Evolutionary conservation across 1,284 basidiomycete species (phyloP).

Genomic region (Cutaneotrichosporon arboriforme): DNA sequence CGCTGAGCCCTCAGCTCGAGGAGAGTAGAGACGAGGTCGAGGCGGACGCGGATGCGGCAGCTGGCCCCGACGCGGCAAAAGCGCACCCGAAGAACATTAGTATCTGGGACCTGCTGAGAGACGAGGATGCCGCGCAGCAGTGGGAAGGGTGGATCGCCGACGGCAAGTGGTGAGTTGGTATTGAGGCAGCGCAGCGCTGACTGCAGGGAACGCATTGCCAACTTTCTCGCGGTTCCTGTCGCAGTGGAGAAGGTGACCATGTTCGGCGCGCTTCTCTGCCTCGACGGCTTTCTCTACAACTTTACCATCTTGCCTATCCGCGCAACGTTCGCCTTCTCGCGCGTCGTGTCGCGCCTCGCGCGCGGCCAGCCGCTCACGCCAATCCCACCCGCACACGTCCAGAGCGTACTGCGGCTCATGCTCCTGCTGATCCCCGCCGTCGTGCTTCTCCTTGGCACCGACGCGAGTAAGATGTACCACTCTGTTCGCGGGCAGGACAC

Average conservation of each 20-base stretch:
- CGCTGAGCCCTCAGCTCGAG: background rate
- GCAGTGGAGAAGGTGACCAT: slow-evolving; percentile 89
- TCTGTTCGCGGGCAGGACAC: slow-evolving; percentile 97
- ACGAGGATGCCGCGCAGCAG: slow-evolving; percentile 44
- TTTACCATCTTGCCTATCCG: slow-evolving; percentile 97
- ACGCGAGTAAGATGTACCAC: slow-evolving; percentile 98
- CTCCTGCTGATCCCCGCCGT: slow-evolving; percentile 70
- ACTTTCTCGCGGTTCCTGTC: slow-evolving; percentile 87
- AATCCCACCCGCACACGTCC: slow-evolving; percentile 37
- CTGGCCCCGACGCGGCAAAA: background rate
- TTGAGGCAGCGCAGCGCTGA: background rate
- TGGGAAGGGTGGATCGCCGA: slow-evolving; percentile 46
- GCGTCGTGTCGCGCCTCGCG: slow-evolving; percentile 49
- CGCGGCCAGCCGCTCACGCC: slow-evolving; percentile 19
- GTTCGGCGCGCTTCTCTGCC: slow-evolving; percentile 88
- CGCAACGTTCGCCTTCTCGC: slow-evolving; percentile 62
- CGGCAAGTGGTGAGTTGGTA: slow-evolving; percentile 41
- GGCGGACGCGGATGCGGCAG: background rate
- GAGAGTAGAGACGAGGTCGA: background rate
- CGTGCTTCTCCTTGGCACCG: slow-evolving; percentile 75
- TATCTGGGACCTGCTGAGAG: slow-evolving; percentile 31
- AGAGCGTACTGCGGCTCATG: slow-evolving; percentile 64
- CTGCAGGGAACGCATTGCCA: slow-evolving; percentile 84
- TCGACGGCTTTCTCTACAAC: slow-evolving; percentile 96
- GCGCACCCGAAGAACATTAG: background rate